Conservation (phyloP, 2,329 filamentous ascomycete species). For the Xylaria polymorpha region DNA sequence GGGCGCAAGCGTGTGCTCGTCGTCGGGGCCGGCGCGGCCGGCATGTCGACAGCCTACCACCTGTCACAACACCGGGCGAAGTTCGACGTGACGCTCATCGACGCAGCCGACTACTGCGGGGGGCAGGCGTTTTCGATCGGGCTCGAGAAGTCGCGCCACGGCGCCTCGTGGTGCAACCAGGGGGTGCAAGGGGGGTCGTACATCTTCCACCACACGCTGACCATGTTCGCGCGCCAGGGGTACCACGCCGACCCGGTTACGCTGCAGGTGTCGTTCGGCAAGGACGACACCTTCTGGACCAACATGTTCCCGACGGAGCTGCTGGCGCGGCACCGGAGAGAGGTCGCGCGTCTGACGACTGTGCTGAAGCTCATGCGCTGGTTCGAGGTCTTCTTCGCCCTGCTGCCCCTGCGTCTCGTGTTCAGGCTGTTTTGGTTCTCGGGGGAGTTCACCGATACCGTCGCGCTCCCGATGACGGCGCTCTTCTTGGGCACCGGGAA, state of each 20-base stretch:
- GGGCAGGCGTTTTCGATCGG: constrained; percentile 72
- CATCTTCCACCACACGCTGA: constrained; percentile 69
- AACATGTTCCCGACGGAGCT: constrained; percentile 67
- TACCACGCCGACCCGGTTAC: constrained; percentile 65
- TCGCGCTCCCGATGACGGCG: constrained; percentile 53
- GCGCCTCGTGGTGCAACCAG: constrained; percentile 72
- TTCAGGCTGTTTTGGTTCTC: constrained; percentile 50
- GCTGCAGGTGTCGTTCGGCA: constrained; percentile 67
- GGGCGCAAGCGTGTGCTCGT: constrained; percentile 53
- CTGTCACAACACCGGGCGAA: constrained; percentile 68
- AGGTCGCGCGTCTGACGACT: constrained; percentile 60
- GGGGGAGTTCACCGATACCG: constrained; percentile 49
- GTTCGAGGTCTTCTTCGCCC: constrained; percentile 65
- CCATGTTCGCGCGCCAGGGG: constrained; percentile 68
- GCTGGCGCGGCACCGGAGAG: constrained; percentile 61
- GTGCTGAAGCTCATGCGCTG: constrained; percentile 63
- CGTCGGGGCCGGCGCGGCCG: constrained; percentile 57
- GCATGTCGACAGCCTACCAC: constrained; percentile 69
- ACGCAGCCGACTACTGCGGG: constrained; percentile 68
- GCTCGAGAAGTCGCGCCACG: constrained; percentile 67
- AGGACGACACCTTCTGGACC: constrained; percentile 66
- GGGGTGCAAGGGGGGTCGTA: constrained; percentile 69
- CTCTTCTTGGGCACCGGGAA: constrained; percentile 52
- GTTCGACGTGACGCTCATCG: constrained; percentile 69
- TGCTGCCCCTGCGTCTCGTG: constrained; percentile 57